Conservation (phyloP, 2,329 filamentous ascomycete species). For the Paraphaeosphaeria minitans region DNA sequence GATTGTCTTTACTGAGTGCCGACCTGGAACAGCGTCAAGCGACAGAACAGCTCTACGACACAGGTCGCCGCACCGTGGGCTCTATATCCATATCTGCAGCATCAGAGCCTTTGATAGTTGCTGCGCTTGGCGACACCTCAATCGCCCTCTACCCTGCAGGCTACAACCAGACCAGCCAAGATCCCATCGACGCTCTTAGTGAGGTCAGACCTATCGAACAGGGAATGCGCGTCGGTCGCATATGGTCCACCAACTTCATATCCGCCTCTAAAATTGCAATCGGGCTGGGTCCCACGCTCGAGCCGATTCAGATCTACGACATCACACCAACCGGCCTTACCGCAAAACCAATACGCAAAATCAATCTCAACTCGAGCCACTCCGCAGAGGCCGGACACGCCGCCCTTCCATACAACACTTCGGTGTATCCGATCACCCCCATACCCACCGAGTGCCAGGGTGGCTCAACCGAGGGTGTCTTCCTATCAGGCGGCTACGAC, state of each 20-base stretch:
- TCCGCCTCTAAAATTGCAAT: constrained; percentile 57
- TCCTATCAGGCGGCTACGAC: constrained; percentile 66
- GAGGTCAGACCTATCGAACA: constrained; percentile 22
- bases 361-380: constrained; percentile 36
- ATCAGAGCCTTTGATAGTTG: constrained; percentile 54
- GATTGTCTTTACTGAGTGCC: constrained; percentile 47
- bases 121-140: constrained; percentile 54
- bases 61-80: constrained; percentile 52
- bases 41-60: constrained; percentile 44
- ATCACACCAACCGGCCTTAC: constrained; percentile 54
- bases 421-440: constrained; percentile 55
- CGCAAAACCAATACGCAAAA: constrained; percentile 46
- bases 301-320: constrained; percentile 57
- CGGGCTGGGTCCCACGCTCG: constrained; percentile 52
- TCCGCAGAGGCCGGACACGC: neutral
- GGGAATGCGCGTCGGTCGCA: constrained; percentile 28
- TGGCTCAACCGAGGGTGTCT: constrained; percentile 54
- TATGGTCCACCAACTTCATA: constrained; percentile 61
- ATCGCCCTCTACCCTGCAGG: constrained; percentile 54
- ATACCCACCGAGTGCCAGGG: constrained; percentile 40
- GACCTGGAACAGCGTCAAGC: constrained; percentile 15
- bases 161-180: constrained; percentile 29
- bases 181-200: constrained; percentile 26
- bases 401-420: constrained; percentile 25
- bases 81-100: constrained; percentile 54